A percentile compares a stretch with the other conserved stretches of the same genome.
These are phyloP conservation scores for Crataegus laevigata DNA, from an alignment of 306 rosid genomes.

Conservation along the genomic window DNA sequence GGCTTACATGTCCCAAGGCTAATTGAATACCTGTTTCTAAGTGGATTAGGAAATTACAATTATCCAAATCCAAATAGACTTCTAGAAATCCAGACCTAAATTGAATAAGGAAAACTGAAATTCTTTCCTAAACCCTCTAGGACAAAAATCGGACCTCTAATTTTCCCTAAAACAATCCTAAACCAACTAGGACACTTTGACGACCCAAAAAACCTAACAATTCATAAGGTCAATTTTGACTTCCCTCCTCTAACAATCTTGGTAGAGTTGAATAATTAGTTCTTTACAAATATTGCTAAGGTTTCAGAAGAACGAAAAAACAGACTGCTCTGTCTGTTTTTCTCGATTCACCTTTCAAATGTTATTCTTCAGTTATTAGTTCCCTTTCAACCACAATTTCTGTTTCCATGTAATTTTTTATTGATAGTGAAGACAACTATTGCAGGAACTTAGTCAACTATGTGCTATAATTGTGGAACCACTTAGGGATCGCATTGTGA, in stretches of 20 bases:
- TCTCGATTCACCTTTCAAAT: neutral
- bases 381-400: neutral
- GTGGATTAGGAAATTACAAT: too few species aligned
- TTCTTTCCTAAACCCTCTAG: too few species aligned
- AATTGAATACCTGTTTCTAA: too few species aligned
- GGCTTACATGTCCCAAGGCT: too few species aligned
- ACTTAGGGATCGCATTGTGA: slow-evolving; percentile 90
- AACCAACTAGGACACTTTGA: too few species aligned
- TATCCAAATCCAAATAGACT: too few species aligned
- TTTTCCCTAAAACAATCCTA: too few species aligned
- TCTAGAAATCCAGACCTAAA: too few species aligned
- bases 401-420: neutral
- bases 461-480: slow-evolving; percentile 92
- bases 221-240: neutral
- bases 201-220: too few species aligned
- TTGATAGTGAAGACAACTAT: neutral
- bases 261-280: neutral
- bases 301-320: neutral
- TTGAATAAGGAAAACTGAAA: too few species aligned
- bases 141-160: too few species aligned
- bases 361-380: neutral
- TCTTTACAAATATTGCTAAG: neutral
- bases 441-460: slow-evolving; percentile 81
- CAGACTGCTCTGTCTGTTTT: neutral
- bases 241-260: neutral